Evolutionary conservation across 768 basidiomycete genomes (phyloP).

Genomic region (Antrodiella citrinella): DNA sequence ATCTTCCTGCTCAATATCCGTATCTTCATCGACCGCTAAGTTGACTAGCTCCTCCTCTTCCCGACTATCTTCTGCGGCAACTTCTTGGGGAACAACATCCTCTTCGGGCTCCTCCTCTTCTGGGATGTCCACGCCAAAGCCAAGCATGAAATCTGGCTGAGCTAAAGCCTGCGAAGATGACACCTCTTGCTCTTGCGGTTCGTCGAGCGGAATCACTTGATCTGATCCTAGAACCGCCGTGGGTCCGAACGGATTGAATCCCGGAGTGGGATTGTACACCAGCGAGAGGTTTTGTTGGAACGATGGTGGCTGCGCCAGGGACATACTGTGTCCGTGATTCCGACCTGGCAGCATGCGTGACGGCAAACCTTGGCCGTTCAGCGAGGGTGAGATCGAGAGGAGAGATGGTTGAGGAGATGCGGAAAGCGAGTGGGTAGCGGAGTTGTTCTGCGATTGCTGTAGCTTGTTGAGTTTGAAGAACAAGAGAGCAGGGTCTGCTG

Average conservation of each 20-base stretch:
- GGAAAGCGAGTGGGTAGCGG: conserved; percentile 45
- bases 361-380: not conserved
- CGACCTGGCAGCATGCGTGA: conserved; percentile 28
- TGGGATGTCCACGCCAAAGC: conserved; percentile 75
- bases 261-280: conserved; percentile 28
- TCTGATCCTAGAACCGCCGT: conserved; percentile 47
- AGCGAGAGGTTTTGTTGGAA: conserved; percentile 26
- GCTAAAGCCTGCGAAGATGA: conserved; percentile 42
- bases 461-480: conserved; percentile 80
- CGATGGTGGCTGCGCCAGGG: conserved; percentile 53
- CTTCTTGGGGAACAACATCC: conserved; percentile 23
- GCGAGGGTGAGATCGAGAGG: conserved; percentile 12
- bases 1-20: conserved; percentile 17
- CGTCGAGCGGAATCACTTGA: conserved; percentile 24
- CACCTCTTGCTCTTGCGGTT: conserved; percentile 31
- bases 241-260: conserved; percentile 63
- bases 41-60: conserved; percentile 21
- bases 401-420: conserved; percentile 53
- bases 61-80: conserved; percentile 27
- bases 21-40: conserved; percentile 5
- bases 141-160: conserved; percentile 66
- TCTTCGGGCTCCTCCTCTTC: conserved; percentile 65
- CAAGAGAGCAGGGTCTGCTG: conserved; percentile 76
- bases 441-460: conserved; percentile 57
- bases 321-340: conserved; percentile 63